These are phyloP conservation scores for Eimeria zaria DNA, from an alignment of 169 alveolate genomes.

Conservation along the genomic window DNA sequence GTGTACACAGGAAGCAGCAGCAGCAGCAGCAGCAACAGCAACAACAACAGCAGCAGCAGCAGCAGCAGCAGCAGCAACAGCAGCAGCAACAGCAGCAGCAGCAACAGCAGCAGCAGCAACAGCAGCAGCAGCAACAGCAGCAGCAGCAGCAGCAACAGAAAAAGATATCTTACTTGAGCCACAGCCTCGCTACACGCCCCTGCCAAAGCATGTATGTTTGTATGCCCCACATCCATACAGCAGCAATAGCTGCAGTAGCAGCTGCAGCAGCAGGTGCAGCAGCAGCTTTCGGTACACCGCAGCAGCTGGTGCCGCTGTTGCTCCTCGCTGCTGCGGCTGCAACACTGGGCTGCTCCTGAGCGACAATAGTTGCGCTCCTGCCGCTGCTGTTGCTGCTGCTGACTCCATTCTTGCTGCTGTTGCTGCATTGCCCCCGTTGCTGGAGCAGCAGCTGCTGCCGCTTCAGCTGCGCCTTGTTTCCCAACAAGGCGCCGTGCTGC, in stretches of 20 bases:
- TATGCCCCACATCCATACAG: not conserved
- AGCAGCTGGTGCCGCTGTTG: constrained; percentile 29
- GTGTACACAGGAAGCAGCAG: not conserved
- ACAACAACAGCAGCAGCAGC: too few relatives aligned
- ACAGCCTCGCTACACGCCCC: not conserved
- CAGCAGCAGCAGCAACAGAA: too few relatives aligned
- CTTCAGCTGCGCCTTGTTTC: constrained; percentile 50
- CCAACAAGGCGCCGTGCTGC: constrained; percentile 10
- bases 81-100: too few relatives aligned
- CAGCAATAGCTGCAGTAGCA: constrained; percentile 49
- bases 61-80: too few relatives aligned
- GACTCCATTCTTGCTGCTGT: constrained; percentile 20
- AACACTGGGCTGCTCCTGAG: not conserved
- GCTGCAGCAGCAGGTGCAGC: not conserved
- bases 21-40: constrained; percentile 1
- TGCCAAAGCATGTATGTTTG: constrained; percentile 7
- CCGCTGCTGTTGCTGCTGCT: constrained; percentile 70
- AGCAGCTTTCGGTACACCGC: not conserved
- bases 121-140: too few relatives aligned
- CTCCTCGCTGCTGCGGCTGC: constrained; percentile 17
- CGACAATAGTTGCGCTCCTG: constrained; percentile 11
- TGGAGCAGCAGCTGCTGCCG: constrained; percentile 57
- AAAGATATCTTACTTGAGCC: not conserved
- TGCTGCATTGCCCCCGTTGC: constrained; percentile 67
- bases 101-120: too few relatives aligned